Percentiles rank a stretch among this genome's conserved stretches.
Conservation (phyloP, 2,329 filamentous ascomycete genomes). For the Cladophialophora exuberans region DNA sequence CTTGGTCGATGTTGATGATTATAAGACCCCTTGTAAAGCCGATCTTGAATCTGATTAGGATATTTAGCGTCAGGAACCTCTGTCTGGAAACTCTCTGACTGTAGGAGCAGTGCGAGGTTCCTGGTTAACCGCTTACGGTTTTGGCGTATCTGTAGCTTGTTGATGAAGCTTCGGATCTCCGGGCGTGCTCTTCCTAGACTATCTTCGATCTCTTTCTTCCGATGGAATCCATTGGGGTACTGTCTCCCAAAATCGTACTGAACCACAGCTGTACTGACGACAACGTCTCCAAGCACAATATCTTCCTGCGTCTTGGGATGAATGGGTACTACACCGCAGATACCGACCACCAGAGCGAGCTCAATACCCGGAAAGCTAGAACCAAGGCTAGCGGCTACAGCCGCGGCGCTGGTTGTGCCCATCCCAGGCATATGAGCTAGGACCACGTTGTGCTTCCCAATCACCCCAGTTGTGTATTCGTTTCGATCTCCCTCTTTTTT, state of each 20-base stretch:
- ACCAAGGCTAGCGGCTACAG: constrained; percentile 35
- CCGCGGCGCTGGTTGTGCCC: constrained; percentile 34
- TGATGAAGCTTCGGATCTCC: background rate
- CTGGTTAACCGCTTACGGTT: background rate
- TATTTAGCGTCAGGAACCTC: background rate
- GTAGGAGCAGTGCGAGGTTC: background rate
- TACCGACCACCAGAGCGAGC: constrained; percentile 43
- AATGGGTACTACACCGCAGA: constrained; percentile 45
- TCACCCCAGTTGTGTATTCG: background rate
- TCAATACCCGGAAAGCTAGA: constrained; percentile 41
- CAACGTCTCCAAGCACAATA: constrained; percentile 39
- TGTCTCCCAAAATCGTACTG: constrained; percentile 3
- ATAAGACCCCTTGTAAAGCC: background rate
- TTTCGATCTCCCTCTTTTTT: constrained; percentile 6
- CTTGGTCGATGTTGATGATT: background rate
- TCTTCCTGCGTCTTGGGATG: constrained; percentile 11
- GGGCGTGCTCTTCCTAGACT: background rate
- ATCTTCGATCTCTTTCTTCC: background rate
- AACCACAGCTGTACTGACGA: constrained; percentile 33
- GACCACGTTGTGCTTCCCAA: constrained; percentile 5
- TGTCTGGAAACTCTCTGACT: background rate
- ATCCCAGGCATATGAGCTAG: constrained; percentile 33
- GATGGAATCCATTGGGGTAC: background rate
- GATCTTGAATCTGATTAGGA: background rate
- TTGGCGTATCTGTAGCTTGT: constrained; percentile 2